Evolutionary conservation across 345 rosid genomes (phyloP), one percentile per base, ranked within the genome.

Genomic region (Eucalyptus marginata): DNA sequence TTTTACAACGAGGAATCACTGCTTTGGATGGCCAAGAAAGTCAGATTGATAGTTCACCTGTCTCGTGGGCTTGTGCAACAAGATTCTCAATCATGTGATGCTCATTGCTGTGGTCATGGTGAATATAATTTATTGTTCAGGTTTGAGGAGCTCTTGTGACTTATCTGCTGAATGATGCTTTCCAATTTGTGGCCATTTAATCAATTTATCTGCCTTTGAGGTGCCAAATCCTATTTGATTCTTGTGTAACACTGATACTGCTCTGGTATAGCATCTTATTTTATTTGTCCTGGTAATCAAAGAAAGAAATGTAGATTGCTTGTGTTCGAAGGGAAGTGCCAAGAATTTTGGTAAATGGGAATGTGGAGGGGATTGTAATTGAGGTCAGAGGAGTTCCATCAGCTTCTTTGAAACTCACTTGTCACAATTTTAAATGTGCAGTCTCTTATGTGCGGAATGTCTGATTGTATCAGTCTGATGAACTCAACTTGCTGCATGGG

Each of bases 31-130:
- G 94, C 93, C 91, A 91, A 94, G 94, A 91, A 92, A 91, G 88
- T 89, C 93, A 95, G 94, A 90, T 88, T 68, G 87, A 90, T 90
- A 91, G 97, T 93, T 95, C 97, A 94, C 94, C 52, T 92, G 91
- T 92, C 90, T 93, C 87, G 95, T 95, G 95, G 95, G 95, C 97
- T 93, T 91, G 84, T 20, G 84, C 47, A 76, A 40, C 43, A 8
- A 76, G 87, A 22, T 76, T 40, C 29, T 36, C 84, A 20, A 36
- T 76, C 47, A 20, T 76, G 13, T 20, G 47, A 86, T 93, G 91
- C 92, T 91, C 93, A 92, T 92, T 94, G 92, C 68, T 93, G 92
- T 91, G 93, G 94, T 90, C 93, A 87, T 90, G 95, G 89, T 92
- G 88, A 92, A 93, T 93, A 92, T 93, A 92, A 89, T 90, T 90